Conservation (phyloP, 1,139 yeast species). For the Blastobotrys aristatus region DNA sequence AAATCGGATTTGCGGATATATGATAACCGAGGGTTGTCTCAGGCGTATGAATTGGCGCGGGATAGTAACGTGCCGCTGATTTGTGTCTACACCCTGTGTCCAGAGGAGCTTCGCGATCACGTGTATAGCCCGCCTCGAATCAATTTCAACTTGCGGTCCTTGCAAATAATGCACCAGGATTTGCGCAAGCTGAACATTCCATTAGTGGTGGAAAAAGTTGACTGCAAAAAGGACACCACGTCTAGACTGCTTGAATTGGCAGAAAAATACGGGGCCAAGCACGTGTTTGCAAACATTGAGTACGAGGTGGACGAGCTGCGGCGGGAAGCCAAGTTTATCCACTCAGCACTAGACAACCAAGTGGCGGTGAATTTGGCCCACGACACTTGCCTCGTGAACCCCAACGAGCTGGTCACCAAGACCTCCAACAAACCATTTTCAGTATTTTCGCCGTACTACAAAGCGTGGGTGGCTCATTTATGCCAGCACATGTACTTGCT, state of each 20-base stretch:
- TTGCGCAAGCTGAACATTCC: slow-evolving; percentile 40
- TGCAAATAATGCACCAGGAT: slow-evolving; percentile 33
- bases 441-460: slow-evolving; percentile 52
- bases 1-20: slow-evolving; percentile 40
- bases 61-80: slow-evolving; percentile 32
- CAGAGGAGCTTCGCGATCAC: slow-evolving; percentile 42
- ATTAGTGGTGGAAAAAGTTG: slow-evolving; percentile 37
- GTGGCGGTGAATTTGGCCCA: slow-evolving; percentile 37
- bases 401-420: slow-evolving; percentile 41
- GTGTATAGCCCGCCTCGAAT: slow-evolving; percentile 42
- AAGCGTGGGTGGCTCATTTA: slow-evolving; percentile 40
- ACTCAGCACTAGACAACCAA: slow-evolving; percentile 20
- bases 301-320: slow-evolving; percentile 52
- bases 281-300: slow-evolving; percentile 42
- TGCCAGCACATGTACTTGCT: slow-evolving; percentile 9
- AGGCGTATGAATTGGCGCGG: slow-evolving; percentile 35
- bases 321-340: slow-evolving; percentile 33
- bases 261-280: slow-evolving; percentile 30
- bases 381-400: slow-evolving; percentile 47
- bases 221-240: slow-evolving; percentile 26
- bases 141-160: slow-evolving; percentile 37
- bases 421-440: slow-evolving; percentile 44
- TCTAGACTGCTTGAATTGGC: slow-evolving; percentile 13
- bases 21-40: slow-evolving; percentile 41
- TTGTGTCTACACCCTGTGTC: slow-evolving; percentile 41